These are phyloP conservation scores for Anacardium occidentale DNA, from an alignment of 345 rosid species.

Conservation along the genomic window DNA sequence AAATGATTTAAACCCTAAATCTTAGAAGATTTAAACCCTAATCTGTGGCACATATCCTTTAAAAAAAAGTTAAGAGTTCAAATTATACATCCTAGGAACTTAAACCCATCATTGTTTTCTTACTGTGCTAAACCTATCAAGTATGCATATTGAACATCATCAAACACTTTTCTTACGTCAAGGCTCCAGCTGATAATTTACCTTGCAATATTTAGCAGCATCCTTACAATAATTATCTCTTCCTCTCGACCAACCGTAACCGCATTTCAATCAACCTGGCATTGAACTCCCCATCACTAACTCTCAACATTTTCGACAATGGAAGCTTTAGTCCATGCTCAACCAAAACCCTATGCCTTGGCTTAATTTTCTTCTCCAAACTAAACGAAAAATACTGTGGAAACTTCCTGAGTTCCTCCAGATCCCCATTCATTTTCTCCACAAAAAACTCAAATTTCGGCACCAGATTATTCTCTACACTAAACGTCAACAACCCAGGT, in stretches of 20 bases:
- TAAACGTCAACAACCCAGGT: slow-evolving; percentile 66
- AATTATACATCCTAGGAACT: neutral
- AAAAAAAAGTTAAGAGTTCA: neutral
- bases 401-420: slow-evolving; percentile 60
- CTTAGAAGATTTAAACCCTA: too few species aligned
- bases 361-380: slow-evolving; percentile 81
- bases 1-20: too few species aligned
- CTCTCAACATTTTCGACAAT: slow-evolving; percentile 67
- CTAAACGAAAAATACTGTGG: slow-evolving; percentile 93
- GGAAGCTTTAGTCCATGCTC: slow-evolving; percentile 57
- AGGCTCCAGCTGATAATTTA: too few species aligned
- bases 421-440: slow-evolving; percentile 60
- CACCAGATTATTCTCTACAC: slow-evolving; percentile 63
- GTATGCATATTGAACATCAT: neutral
- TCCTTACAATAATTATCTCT: slow-evolving; percentile 23
- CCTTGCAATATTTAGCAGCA: neutral
- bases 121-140: too few species aligned
- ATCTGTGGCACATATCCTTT: too few species aligned
- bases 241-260: slow-evolving; percentile 33
- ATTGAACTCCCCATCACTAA: slow-evolving; percentile 76
- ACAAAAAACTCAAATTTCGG: slow-evolving; percentile 65
- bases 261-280: slow-evolving; percentile 56
- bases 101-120: neutral
- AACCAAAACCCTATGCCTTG: slow-evolving; percentile 61
- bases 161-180: neutral